Percentiles rank a stretch among this genome's conserved stretches.
phyloP scores from a whole-genome alignment of 139 green algal species.

The Picocystis salinarum region DNA sequence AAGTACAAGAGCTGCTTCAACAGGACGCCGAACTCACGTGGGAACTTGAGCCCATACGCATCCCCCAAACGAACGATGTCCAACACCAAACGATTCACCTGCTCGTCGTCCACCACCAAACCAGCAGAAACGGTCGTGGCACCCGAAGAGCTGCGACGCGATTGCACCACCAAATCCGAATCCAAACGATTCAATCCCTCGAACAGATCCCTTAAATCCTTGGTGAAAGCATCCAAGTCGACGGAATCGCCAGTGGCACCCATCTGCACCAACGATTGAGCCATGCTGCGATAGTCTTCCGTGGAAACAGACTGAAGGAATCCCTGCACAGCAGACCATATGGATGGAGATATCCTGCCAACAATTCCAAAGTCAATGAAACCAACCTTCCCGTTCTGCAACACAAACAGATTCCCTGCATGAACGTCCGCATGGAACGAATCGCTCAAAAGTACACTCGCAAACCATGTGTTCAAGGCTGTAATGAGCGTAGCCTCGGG shows the following conservation, averaged over 20 bases:
- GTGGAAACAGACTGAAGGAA: constrained; percentile 13
- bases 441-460: constrained; percentile 50
- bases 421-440: constrained; percentile 97
- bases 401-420: constrained; percentile 81
- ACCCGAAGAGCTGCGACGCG: too few relatives aligned
- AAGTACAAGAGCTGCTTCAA: constrained; percentile 96
- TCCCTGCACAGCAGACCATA: constrained; percentile 14
- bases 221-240: constrained; percentile 37
- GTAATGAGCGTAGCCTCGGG: constrained; percentile 46
- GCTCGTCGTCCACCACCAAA: constrained; percentile 50
- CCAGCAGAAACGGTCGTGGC: constrained; percentile 22
- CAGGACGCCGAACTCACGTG: constrained; percentile 83
- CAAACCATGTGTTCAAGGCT: constrained; percentile 87
- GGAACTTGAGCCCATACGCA: constrained; percentile 71
- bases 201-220: constrained; percentile 47
- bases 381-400: constrained; percentile 44
- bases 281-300: constrained; percentile 57
- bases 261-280: constrained; percentile 31
- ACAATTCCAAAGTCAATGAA: constrained; percentile 96
- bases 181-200: constrained; percentile 31
- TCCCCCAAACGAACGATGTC: constrained; percentile 66
- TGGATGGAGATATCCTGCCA: constrained; percentile 40
- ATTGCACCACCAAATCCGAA: constrained; percentile 23
- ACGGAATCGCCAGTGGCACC: constrained; percentile 28
- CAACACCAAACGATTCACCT: constrained; percentile 63